A percentile compares a stretch with the other conserved stretches of the same genome.
Conservation (phyloP, 2,329 filamentous ascomycete genomes). For the Corinectria fuckeliana region DNA sequence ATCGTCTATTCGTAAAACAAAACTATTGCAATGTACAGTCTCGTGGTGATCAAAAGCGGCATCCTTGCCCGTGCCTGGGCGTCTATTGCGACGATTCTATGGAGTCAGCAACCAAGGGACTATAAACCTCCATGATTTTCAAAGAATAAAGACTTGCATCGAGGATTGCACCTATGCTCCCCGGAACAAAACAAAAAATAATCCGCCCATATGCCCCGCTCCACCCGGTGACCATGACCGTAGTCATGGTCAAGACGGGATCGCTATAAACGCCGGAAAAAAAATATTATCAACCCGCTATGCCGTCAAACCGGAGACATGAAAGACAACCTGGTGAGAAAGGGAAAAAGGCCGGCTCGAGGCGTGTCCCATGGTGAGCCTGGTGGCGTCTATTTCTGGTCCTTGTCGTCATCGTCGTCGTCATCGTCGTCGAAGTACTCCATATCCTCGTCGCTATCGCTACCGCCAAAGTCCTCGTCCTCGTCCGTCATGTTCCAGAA, state of each 20-base stretch:
- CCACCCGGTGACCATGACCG: conserved; percentile 22
- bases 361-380: conserved; percentile 1
- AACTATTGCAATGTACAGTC: neutral
- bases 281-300: conserved; percentile 36
- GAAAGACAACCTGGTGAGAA: conserved; percentile 22
- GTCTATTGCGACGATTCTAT: conserved; percentile 17
- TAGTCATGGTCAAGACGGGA: conserved; percentile 23
- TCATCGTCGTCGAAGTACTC: conserved; percentile 66
- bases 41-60: neutral
- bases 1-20: too few species aligned
- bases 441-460: conserved; percentile 70
- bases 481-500: conserved; percentile 83
- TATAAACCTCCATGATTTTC: conserved; percentile 16
- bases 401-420: conserved; percentile 60
- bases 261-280: conserved; percentile 32
- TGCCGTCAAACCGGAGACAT: conserved; percentile 24
- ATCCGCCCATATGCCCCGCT: conserved; percentile 14
- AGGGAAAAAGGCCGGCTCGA: neutral
- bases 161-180: conserved; percentile 27
- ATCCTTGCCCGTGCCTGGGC: conserved; percentile 7
- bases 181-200: conserved; percentile 22
- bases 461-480: conserved; percentile 79
- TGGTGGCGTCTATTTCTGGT: conserved; percentile 28
- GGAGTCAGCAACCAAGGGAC: conserved; percentile 3
- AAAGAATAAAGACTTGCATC: conserved; percentile 23